Conservation (phyloP, 1,139 yeast species). For the Sporopachydermia cereana region DNA sequence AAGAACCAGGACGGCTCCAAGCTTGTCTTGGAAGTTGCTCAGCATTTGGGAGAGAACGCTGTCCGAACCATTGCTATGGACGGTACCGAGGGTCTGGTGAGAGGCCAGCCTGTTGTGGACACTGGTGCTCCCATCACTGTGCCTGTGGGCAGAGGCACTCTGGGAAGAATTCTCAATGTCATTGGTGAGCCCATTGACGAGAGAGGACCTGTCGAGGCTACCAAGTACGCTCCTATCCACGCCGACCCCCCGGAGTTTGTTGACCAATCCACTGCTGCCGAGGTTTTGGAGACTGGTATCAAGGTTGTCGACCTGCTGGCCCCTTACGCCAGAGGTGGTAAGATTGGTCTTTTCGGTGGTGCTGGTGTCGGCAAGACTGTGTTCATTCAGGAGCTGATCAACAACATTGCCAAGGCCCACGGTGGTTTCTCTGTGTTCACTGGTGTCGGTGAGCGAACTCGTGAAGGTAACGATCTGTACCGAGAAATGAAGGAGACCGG, state of each 20-base stretch:
- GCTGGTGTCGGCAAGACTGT: constrained; percentile 99
- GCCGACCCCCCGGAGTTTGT: constrained; percentile 94
- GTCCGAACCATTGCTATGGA: constrained; percentile 99
- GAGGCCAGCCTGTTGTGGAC: constrained; percentile 87
- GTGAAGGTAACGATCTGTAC: constrained; percentile 99
- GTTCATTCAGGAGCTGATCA: constrained; percentile 97
- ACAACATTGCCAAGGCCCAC: constrained; percentile 99
- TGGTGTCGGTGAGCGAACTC: constrained; percentile 99
- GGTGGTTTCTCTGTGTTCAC: constrained; percentile 99
- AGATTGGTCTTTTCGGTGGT: constrained; percentile 99
- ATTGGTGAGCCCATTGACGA: constrained; percentile 99
- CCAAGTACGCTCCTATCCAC: constrained; percentile 93
- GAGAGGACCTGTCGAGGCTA: constrained; percentile 94
- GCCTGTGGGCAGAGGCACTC: constrained; percentile 98
- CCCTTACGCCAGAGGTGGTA: constrained; percentile 99
- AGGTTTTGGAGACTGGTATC: constrained; percentile 98
- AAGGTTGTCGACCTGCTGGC: constrained; percentile 99
- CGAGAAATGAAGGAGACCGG: constrained; percentile 99
- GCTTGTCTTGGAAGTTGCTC: constrained; percentile 95
- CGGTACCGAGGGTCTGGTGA: constrained; percentile 99
- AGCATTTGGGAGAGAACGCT: constrained; percentile 99
- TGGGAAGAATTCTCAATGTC: constrained; percentile 97
- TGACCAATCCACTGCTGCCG: constrained; percentile 96
- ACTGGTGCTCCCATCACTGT: constrained; percentile 98
- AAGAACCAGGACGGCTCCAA: constrained; percentile 49